phyloP scores from a whole-genome alignment of 192 early-diverging fungal species.

The Podila horticola region DNA sequence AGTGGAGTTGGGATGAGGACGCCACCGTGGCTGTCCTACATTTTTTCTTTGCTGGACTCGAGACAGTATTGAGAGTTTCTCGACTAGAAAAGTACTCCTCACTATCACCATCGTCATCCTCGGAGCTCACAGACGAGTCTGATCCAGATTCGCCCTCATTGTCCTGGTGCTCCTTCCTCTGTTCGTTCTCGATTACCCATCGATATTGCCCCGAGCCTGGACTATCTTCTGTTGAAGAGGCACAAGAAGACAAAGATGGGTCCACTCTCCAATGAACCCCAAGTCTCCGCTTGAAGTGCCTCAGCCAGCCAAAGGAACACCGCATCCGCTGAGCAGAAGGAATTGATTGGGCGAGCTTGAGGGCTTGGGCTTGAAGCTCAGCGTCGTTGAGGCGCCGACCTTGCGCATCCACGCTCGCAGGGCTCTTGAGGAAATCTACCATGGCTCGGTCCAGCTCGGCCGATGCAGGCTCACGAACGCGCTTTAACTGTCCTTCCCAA shows the following conservation, averaged over 20 bases:
- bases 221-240: neutral
- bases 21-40: slow-evolving; percentile 7
- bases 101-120: slow-evolving; percentile 15
- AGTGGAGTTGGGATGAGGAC: slow-evolving; percentile 8
- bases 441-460: slow-evolving; percentile 50
- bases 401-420: slow-evolving; percentile 36
- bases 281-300: slow-evolving; percentile 47
- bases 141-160: neutral
- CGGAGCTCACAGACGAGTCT: neutral
- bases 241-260: slow-evolving; percentile 5
- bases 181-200: neutral
- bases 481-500: slow-evolving; percentile 51
- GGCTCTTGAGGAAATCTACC: slow-evolving; percentile 44
- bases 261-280: slow-evolving; percentile 45
- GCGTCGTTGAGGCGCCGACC: slow-evolving; percentile 50
- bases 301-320: slow-evolving; percentile 49
- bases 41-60: neutral
- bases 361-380: slow-evolving; percentile 41
- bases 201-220: neutral
- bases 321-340: slow-evolving; percentile 39
- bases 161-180: neutral
- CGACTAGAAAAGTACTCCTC: slow-evolving; percentile 33
- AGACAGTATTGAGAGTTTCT: neutral
- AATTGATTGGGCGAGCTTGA: slow-evolving; percentile 32
- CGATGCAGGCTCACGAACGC: slow-evolving; percentile 51